A percentile compares a stretch with the other conserved stretches of the same genome.
Evolutionary conservation across 1,139 yeast species (phyloP).

Genomic region (Torulaspora globosa): DNA sequence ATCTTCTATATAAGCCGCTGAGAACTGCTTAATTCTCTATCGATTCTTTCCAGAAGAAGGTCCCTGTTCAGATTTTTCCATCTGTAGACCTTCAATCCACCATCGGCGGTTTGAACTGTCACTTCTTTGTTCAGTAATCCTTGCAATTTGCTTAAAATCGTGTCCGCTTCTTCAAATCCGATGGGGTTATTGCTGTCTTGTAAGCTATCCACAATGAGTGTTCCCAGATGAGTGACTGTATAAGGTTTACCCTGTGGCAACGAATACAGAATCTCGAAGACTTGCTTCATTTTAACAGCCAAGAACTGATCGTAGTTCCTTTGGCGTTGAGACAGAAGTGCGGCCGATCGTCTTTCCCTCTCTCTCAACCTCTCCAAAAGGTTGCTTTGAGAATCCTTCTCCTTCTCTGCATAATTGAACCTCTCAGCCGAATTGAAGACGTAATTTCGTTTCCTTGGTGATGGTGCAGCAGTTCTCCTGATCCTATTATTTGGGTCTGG

Average conservation of each 20-base stretch:
- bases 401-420: constrained; percentile 19
- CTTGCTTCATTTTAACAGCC: constrained; percentile 42
- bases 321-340: constrained; percentile 33
- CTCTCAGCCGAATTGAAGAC: constrained; percentile 22
- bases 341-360: constrained; percentile 30
- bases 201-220: constrained; percentile 35
- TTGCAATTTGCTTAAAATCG: constrained; percentile 29
- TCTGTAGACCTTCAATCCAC: constrained; percentile 31
- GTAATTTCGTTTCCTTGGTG: constrained; percentile 10
- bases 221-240: constrained; percentile 32
- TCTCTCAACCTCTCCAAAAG: constrained; percentile 30
- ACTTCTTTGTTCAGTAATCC: constrained; percentile 20
- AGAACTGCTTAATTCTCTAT: constrained; percentile 3
- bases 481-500: background rate
- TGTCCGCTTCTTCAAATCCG: constrained; percentile 35
- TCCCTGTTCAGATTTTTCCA: constrained; percentile 25
- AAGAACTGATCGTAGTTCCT: constrained; percentile 41
- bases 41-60: constrained; percentile 9
- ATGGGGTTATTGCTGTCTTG: constrained; percentile 36
- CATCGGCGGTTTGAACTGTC: constrained; percentile 24
- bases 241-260: constrained; percentile 36
- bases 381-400: constrained; percentile 23
- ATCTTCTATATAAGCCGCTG: background rate
- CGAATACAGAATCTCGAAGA: constrained; percentile 34
- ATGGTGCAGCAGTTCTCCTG: constrained; percentile 1